Evolutionary conservation across 2,329 filamentous ascomycete genomes (phyloP), one percentile per base, ranked within the genome.

Genomic region (Fusarium sp.): DNA sequence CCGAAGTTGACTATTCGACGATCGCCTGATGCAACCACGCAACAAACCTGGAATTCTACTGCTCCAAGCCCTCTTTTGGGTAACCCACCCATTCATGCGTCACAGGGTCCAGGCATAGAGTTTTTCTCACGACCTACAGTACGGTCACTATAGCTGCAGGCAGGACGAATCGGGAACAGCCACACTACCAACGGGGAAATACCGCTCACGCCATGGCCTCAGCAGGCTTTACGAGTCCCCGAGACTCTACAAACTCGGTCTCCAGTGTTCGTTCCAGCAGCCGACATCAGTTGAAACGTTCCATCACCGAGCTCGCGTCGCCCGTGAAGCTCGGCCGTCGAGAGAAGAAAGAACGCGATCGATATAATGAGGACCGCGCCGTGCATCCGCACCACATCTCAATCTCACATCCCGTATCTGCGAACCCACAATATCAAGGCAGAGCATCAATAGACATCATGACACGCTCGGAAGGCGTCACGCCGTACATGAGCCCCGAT

Each of bases 251-350:
- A 64, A 74, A 77, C 59, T 75, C 76, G 35, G 69, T 75, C 36
- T 74, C 78, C 45, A 75, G 73, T 49, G 63, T 71, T 63, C 77
- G 76, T 60, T 71, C 77, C 33, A 76, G 75, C 78, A 74, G 78
- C 80, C 85, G 85, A 66, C 89, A 89, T 75, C 87, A 88, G 74
- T 83, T 90, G 68, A 87, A 85, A 69, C 86, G 88, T 39, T 91
- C 90, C 52, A 85, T 90, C 66, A 86, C 86, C 49, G 88, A 90
- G 72, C 75, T 89, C 58, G 83, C 87, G 31, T 84, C 86, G 41
- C 86, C 88, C 28, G 81, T 84, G 67, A 84, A 81, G 65, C 80
- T 83, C 72, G 74, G 77, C 79, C 84, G 85, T 35, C 75, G 72
- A 44, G 78, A 82, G 47, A 77, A 77, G 58, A 75, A 77, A 60